Conservation (phyloP, 345 rosid species). For the Ceriops decandra region DNA sequence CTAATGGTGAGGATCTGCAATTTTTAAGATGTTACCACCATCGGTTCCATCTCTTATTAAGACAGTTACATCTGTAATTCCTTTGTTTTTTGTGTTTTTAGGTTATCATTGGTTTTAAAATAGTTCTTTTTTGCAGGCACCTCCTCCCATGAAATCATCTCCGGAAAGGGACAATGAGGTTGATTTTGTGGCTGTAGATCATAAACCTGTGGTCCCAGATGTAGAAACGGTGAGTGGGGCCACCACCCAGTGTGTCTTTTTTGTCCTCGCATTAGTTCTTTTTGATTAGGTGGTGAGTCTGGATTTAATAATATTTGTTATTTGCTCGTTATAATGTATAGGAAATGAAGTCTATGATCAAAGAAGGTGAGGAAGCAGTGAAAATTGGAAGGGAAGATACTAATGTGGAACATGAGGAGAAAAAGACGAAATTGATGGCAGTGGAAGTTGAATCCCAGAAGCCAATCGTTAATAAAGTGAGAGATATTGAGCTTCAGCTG, state of each 20-base stretch:
- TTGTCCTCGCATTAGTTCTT: background rate
- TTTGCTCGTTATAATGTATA: slow-evolving; percentile 20
- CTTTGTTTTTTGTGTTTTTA: background rate
- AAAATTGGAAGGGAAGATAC: slow-evolving; percentile 36
- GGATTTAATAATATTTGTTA: slow-evolving; percentile 14
- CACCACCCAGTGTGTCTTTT: slow-evolving; percentile 6
- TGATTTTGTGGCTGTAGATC: slow-evolving; percentile 61
- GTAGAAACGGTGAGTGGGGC: slow-evolving; percentile 64
- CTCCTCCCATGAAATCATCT: slow-evolving; percentile 79
- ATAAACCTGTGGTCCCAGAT: slow-evolving; percentile 51
- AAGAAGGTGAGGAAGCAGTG: slow-evolving; percentile 41
- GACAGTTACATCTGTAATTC: background rate
- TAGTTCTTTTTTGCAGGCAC: slow-evolving; percentile 47
- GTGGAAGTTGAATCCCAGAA: slow-evolving; percentile 54
- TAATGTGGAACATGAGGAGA: slow-evolving; percentile 44
- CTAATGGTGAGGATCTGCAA: slow-evolving; percentile 66
- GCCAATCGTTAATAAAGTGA: slow-evolving; percentile 38
- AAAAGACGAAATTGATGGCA: slow-evolving; percentile 31
- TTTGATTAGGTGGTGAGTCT: background rate
- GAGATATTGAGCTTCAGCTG: slow-evolving; percentile 62
- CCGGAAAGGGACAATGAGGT: slow-evolving; percentile 72
- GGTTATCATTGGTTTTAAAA: background rate
- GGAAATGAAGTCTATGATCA: slow-evolving; percentile 51
- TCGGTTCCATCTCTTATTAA: background rate
- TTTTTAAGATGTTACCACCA: background rate